These are phyloP conservation scores for Drechslerella coelobrocha DNA, from an alignment of 2,329 filamentous ascomycete genomes.

Conservation along the genomic window DNA sequence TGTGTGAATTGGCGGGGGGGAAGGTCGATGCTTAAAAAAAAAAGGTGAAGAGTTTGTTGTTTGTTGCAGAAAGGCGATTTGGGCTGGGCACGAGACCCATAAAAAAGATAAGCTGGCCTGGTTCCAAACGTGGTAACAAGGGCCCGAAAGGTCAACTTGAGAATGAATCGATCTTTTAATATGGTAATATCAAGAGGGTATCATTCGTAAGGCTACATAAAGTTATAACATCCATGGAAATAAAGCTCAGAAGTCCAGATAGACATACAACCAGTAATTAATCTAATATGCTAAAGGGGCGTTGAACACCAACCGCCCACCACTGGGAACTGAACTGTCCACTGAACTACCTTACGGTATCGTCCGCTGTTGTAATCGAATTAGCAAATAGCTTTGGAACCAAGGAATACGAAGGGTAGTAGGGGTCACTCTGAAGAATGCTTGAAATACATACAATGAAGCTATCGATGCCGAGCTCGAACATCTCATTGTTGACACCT, in stretches of 20 bases:
- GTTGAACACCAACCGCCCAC: too few species aligned
- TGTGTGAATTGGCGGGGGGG: not conserved
- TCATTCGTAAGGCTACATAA: conserved; percentile 36
- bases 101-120: not conserved
- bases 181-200: conserved; percentile 16
- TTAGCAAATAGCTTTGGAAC: not conserved
- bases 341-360: not conserved
- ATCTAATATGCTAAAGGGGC: conserved; percentile 1
- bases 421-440: not conserved
- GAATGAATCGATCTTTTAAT: not conserved
- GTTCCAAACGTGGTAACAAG: not conserved
- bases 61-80: conserved; percentile 40
- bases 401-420: not conserved
- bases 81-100: not conserved
- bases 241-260: conserved; percentile 1
- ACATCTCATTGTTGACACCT: conserved; percentile 74
- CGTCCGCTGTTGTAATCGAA: not conserved
- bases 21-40: not conserved
- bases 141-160: not conserved
- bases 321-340: too few species aligned
- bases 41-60: conserved; percentile 28
- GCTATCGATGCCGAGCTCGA: conserved; percentile 75
- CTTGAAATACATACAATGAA: conserved; percentile 73
- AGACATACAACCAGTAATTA: not conserved
- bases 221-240: conserved; percentile 4